Conservation (phyloP, 176 grass and related monocot genomes). For the bread wheat (Triticum aestivum) region IWGSC_CS_RefSeq_v2.1 NC_057794.1:330422669-330423168, state of each 20-base stretch:
- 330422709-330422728: not conserved
- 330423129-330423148: not conserved
- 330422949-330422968: constrained; percentile 39
- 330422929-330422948: constrained; percentile 81
- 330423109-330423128: constrained; percentile 29
- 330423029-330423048: constrained; percentile 43
- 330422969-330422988: constrained; percentile 25
- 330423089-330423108: constrained; percentile 26
- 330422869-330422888: not conserved
- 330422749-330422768: constrained; percentile 55
- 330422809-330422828: not conserved
- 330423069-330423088: constrained; percentile 12
- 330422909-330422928: constrained; percentile 71
- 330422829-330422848: not conserved
- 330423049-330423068: constrained; percentile 36
- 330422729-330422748: constrained; percentile 24
- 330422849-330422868: not conserved
- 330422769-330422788: constrained; percentile 35
- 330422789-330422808: constrained; percentile 29
- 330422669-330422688: constrained; percentile 55
- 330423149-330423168: not conserved
- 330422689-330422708: constrained; percentile 45
- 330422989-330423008: not conserved
- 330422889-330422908: constrained; percentile 35
- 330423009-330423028: constrained; percentile 1